A percentile compares a stretch with the other conserved stretches of the same genome.
These are phyloP conservation scores for Russula sp. DNA, from an alignment of 768 basidiomycete genomes.

Conservation along the genomic window DNA sequence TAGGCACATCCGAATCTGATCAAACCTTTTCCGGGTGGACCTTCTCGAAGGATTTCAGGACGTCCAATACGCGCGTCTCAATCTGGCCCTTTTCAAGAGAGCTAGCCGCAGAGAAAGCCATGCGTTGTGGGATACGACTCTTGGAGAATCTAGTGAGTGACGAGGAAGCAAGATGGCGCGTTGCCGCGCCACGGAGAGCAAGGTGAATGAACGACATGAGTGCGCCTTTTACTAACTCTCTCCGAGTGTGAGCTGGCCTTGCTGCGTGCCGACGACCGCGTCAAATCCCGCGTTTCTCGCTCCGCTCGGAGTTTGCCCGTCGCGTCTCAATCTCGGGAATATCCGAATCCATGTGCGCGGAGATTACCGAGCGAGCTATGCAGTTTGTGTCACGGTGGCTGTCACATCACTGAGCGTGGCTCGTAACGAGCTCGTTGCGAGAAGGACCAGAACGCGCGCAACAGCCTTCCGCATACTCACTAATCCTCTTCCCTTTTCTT, in stretches of 20 bases:
- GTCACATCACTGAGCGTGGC: conserved; percentile 32
- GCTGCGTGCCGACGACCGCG: too few species aligned
- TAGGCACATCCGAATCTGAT: conserved; percentile 18
- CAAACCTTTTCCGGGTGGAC: conserved; percentile 70
- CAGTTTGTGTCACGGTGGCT: conserved; percentile 52
- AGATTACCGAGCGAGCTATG: conserved; percentile 43
- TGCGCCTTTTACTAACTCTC: conserved; percentile 5
- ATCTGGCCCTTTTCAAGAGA: conserved; percentile 67
- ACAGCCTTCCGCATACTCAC: conserved; percentile 22
- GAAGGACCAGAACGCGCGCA: conserved; percentile 21
- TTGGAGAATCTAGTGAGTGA: conserved; percentile 31
- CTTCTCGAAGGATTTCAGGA: conserved; percentile 87
- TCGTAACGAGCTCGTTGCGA: neutral
- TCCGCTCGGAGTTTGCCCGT: conserved; percentile 24
- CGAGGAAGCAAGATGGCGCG: conserved; percentile 41
- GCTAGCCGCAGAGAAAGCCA: conserved; percentile 62
- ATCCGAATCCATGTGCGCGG: conserved; percentile 32
- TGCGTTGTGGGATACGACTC: conserved; percentile 39
- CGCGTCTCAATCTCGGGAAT: neutral
- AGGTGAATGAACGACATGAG: conserved; percentile 28
- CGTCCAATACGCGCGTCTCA: conserved; percentile 71
- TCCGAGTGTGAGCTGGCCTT: conserved; percentile 13
- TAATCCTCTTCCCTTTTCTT: conserved; percentile 30
- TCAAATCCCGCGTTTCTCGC: neutral
- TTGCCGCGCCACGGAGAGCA: conserved; percentile 27